Conservation (phyloP, 2,329 filamentous ascomycete genomes). For the Xylaria sp. region DNA sequence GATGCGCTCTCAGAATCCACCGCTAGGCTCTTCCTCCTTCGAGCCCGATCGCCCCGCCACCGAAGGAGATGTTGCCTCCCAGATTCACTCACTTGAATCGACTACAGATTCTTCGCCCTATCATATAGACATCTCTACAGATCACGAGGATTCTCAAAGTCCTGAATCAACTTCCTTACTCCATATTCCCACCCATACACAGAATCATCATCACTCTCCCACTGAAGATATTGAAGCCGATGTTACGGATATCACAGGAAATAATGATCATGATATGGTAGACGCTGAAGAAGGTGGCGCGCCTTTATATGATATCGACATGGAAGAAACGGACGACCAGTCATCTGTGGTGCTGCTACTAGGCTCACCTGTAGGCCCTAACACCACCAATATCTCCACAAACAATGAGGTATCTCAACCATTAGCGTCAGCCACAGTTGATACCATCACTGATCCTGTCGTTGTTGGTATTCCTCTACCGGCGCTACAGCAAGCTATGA, state of each 20-base stretch:
- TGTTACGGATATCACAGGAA: conserved; percentile 29
- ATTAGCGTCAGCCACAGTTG: not conserved
- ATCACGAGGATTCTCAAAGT: conserved; percentile 17
- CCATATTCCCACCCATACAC: conserved; percentile 11
- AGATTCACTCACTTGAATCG: conserved; percentile 32
- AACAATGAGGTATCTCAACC: not conserved
- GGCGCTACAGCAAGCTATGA: conserved; percentile 8
- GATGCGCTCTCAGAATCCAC: conserved; percentile 41
- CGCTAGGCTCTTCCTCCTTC: conserved; percentile 42
- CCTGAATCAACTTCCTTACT: conserved; percentile 15
- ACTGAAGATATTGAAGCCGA: conserved; percentile 23
- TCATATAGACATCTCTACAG: conserved; percentile 12
- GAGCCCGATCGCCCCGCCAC: conserved; percentile 41
- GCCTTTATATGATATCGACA: conserved; percentile 39
- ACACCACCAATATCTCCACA: not conserved
- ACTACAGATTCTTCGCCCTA: conserved; percentile 32
- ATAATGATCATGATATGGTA: conserved; percentile 41
- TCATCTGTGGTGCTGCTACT: conserved; percentile 21
- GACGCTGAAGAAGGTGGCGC: conserved; percentile 47
- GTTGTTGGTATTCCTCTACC: not conserved
- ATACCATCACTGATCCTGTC: not conserved
- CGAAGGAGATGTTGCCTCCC: conserved; percentile 42
- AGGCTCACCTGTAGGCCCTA: not conserved
- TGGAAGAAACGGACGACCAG: conserved; percentile 40
- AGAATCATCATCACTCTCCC: conserved; percentile 19